Evolutionary conservation across 495 filamentous ascomycete species (phyloP).

Genomic region (Chaetomidium leptoderma): DNA sequence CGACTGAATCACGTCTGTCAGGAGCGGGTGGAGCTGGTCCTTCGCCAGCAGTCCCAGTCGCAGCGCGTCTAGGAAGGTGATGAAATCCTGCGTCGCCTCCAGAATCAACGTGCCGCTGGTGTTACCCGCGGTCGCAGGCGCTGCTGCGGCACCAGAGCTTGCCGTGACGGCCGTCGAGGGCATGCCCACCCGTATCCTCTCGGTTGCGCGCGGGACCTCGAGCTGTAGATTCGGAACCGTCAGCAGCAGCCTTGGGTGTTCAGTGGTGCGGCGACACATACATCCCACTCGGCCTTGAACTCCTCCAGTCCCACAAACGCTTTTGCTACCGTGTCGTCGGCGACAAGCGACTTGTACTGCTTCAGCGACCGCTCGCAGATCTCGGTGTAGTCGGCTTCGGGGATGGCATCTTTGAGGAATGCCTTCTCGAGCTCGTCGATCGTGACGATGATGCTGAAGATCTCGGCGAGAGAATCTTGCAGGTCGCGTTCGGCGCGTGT

Average conservation of each 20-base stretch:
- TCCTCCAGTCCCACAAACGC: conserved; percentile 84
- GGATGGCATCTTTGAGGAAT: conserved; percentile 91
- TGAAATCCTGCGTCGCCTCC: conserved; percentile 92
- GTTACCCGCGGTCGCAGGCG: conserved; percentile 48
- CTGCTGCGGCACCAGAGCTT: conserved; percentile 43
- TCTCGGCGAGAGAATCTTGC: conserved; percentile 91
- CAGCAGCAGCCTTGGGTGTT: neutral
- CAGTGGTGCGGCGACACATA: conserved; percentile 40
- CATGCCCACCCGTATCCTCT: conserved; percentile 85
- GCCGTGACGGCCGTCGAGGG: conserved; percentile 58
- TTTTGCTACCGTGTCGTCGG: conserved; percentile 74
- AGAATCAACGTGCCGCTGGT: conserved; percentile 72
- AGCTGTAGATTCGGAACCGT: conserved; percentile 51
- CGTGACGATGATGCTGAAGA: conserved; percentile 96
- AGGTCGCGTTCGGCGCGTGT: conserved; percentile 85
- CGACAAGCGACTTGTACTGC: conserved; percentile 92
- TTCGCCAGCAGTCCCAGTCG: conserved; percentile 86
- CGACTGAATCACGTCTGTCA: conserved; percentile 90
- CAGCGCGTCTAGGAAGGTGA: conserved; percentile 93
- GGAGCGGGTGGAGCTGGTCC: conserved; percentile 87
- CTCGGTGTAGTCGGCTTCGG: conserved; percentile 88
- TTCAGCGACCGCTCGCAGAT: conserved; percentile 88
- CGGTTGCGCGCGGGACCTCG: conserved; percentile 90
- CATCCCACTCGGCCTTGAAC: conserved; percentile 92
- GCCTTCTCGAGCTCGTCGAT: conserved; percentile 95